Evolutionary conservation across 2,329 filamentous ascomycete species (phyloP), one percentile per base, ranked within the genome.

Genomic region (Fonsecaea pedrosoi): DNA sequence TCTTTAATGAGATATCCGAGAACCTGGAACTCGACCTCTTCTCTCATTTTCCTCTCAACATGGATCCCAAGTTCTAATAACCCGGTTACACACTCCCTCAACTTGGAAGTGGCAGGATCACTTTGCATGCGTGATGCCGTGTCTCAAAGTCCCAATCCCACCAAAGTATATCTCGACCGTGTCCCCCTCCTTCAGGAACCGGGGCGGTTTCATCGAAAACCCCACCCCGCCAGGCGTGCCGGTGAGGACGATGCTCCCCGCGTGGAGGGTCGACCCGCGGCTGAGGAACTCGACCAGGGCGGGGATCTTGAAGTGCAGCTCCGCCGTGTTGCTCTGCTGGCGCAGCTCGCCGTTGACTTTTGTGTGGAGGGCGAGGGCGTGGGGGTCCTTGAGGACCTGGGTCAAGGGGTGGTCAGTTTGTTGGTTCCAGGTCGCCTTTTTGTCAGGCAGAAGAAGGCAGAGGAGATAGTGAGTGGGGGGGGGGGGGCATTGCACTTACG

Each of bases 221-320:
- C 58, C 58, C 15, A 60, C 58, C 8, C 58, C 58, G 30, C 40
- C 40, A 9, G 40, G 42, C 6, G 58, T 60, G 4, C 58, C 58
- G 1, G 58, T 60, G 25, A 60, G 42, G 15, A 60, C 34, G 30
- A 60, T 30, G 15, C 12, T 53, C 42, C 58, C 58, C 0, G 42
- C 58, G n/a, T 60, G 58, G 13, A 60, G 37, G 4, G 58, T 60
- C 15, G 32, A 5, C 12, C 58, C 32, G 13, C 32, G 30, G n/a
- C 58, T 60, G 3, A 50, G 45, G 10, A 60, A 60, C 58, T 50
- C 58, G 25, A 60, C 38, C 30, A 60, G 10, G 12, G 40, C 40
- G 9, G 58, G 58, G n/a, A 60, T 38, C 8, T 60, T 40, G 42
- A 60, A 60, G n/a, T 50, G 58, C 4, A 60, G 42, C n/a, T 60